Evolutionary conservation across 2,329 filamentous ascomycete species (phyloP).

Genomic region (Diaporthe australafricana): DNA sequence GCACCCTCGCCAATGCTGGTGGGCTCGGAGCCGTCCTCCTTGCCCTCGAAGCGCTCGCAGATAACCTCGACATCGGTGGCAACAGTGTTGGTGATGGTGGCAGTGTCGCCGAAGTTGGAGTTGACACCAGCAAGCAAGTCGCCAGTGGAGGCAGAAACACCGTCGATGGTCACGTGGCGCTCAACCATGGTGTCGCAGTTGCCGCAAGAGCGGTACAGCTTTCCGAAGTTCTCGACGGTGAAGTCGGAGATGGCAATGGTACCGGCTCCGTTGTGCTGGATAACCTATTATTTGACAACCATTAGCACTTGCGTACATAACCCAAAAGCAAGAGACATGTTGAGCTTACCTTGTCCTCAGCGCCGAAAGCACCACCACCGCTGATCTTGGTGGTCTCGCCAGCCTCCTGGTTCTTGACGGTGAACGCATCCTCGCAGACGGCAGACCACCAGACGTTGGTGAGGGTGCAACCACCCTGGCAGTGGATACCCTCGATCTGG

Average conservation of each 20-base stretch:
- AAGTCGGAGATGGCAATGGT: constrained; percentile 48
- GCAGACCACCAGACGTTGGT: constrained; percentile 51
- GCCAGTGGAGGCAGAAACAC: constrained; percentile 47
- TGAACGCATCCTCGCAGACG: constrained; percentile 51
- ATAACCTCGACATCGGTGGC: constrained; percentile 33
- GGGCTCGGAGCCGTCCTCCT: constrained; percentile 36
- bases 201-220: constrained; percentile 61
- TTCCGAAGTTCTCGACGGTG: constrained; percentile 59
- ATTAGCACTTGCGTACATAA: neutral
- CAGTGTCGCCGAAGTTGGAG: constrained; percentile 45
- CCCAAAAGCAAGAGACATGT: neutral
- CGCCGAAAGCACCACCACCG: constrained; percentile 52
- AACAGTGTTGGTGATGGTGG: constrained; percentile 36
- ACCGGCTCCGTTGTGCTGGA: constrained; percentile 53
- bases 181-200: constrained; percentile 53
- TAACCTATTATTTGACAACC: constrained; percentile 37
- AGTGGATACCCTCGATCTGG: constrained; percentile 62
- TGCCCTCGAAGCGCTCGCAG: constrained; percentile 38
- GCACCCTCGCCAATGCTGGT: constrained; percentile 31
- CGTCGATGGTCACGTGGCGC: constrained; percentile 59
- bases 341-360: constrained; percentile 46
- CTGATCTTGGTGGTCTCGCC: constrained; percentile 50
- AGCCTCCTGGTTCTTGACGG: constrained; percentile 48
- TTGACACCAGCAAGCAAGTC: constrained; percentile 34
- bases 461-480: constrained; percentile 56